Base-by-base conservation (phyloP, 352 stramenopile genomes). In the Bremia lactucae region DNA sequence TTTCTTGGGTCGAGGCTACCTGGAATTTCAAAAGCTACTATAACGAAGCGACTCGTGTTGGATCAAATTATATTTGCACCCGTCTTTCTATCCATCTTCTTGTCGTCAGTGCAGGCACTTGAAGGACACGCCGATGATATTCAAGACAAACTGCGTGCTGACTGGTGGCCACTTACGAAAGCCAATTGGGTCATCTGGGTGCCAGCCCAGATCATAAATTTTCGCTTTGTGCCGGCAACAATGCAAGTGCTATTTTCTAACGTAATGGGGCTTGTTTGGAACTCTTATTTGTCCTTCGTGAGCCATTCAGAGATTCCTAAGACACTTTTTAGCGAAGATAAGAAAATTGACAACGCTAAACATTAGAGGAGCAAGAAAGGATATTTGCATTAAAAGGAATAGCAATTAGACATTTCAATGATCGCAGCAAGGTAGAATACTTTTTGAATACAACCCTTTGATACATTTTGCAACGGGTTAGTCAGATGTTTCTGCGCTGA, bases 211-310 rank as follows among this genome's bases (percentile, higher is more conserved):
- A 56, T 88, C 24, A 31, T 86, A 51, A 91, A 91, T 52, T 88
- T 91, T 49, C 66, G 68, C 45, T 80, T 91, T 36, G 76, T 91
- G 35, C 73, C 73, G 1, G 68, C 62, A 3, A 66, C 62, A 10
- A 73, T 91, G 28, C 78, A 88, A 48, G 78, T 91, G 54, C 72
- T 91, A 9, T 91, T 91, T 42, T 64, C 78, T 42, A 91, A 91
- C 52, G 65, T 86, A 35, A 41, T 91, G 16, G 78, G 78, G 14
- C 59, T 91, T 31, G 62, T 87, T 33, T 91, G 78, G 78, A 91
- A 91, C 65, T 61, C 69, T 31, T 91, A 91, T 46, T 50, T 91
- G 22, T 90, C 78, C 34, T 83, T 73, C 40, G 61, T 86, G 37
- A 86, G 78, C 52, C 76, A 90, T 55, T 39, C 54, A 23, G 23